A percentile compares a stretch with the other conserved stretches of the same genome.
phyloP scores from a whole-genome alignment of 345 rosid genomes.

The Acer saccharum region DNA sequence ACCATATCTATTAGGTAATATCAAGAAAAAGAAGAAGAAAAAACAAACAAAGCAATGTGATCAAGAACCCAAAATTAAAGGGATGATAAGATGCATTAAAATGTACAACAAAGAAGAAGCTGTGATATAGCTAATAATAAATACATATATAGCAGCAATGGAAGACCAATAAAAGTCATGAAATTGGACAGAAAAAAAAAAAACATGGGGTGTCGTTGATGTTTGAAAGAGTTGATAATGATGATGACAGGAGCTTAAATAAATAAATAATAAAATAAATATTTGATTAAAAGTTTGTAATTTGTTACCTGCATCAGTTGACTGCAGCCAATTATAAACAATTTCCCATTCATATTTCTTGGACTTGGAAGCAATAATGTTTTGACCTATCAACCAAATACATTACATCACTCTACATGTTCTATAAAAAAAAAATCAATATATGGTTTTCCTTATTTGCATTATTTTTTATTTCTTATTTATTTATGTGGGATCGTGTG shows the following conservation, averaged over 20 bases:
- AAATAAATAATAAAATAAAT: no score
- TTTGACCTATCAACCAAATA: neutral
- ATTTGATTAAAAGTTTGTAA: neutral
- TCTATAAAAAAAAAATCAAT: no score
- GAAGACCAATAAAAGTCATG: slow-evolving; percentile 24
- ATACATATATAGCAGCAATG: slow-evolving; percentile 15
- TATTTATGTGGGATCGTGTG: neutral
- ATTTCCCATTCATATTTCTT: slow-evolving; percentile 10
- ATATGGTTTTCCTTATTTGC: neutral
- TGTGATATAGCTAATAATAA: neutral
- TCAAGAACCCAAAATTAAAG: neutral
- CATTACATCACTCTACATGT: neutral
- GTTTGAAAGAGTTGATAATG: slow-evolving; percentile 2
- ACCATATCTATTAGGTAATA: neutral
- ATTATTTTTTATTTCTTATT: no score
- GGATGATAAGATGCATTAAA: neutral
- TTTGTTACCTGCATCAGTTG: slow-evolving; percentile 22
- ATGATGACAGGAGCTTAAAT: neutral
- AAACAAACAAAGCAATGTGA: neutral
- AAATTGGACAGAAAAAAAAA: neutral
- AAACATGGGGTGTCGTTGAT: slow-evolving; percentile 17
- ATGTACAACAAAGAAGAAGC: neutral
- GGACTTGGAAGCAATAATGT: slow-evolving; percentile 10
- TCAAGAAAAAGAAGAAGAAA: neutral
- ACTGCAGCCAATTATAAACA: neutral